Conservation (phyloP, 352 stramenopile species). For the Aphanomyces cochlioides region DNA sequence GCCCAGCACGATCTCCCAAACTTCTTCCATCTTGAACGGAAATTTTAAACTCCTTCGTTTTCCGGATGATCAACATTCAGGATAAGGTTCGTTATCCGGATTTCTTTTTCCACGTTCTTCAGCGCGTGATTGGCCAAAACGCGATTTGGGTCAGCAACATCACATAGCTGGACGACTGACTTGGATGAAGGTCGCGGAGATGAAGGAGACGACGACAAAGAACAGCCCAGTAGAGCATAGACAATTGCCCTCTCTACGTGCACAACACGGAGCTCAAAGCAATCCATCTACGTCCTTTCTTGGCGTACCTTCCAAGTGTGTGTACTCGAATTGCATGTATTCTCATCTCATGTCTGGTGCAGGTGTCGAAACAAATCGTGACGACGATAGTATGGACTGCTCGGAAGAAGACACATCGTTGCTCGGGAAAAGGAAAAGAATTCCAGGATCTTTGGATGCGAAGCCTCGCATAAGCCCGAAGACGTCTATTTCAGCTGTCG, state of each 20-base stretch:
- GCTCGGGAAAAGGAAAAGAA: not conserved
- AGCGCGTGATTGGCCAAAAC: conserved; percentile 1
- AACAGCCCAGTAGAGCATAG: too few relatives aligned
- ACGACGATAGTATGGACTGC: not conserved
- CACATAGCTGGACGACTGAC: not conserved
- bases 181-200: not conserved
- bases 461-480: conserved; percentile 14
- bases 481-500: not conserved
- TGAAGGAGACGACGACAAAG: not conserved
- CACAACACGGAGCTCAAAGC: too few relatives aligned
- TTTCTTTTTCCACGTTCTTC: conserved; percentile 3
- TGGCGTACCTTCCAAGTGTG: too few relatives aligned
- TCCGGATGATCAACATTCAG: not conserved
- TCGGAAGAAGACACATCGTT: not conserved
- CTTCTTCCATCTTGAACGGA: conserved; percentile 38
- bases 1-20: conserved; percentile 82
- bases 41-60: not conserved
- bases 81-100: not conserved
- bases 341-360: too few relatives aligned
- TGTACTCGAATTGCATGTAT: too few relatives aligned
- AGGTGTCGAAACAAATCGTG: not conserved
- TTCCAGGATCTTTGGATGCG: not conserved
- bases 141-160: not conserved
- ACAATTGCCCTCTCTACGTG: too few relatives aligned
- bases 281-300: too few relatives aligned